phyloP scores from a whole-genome alignment of 192 early-diverging fungal species.

The Podila verticillata region DNA sequence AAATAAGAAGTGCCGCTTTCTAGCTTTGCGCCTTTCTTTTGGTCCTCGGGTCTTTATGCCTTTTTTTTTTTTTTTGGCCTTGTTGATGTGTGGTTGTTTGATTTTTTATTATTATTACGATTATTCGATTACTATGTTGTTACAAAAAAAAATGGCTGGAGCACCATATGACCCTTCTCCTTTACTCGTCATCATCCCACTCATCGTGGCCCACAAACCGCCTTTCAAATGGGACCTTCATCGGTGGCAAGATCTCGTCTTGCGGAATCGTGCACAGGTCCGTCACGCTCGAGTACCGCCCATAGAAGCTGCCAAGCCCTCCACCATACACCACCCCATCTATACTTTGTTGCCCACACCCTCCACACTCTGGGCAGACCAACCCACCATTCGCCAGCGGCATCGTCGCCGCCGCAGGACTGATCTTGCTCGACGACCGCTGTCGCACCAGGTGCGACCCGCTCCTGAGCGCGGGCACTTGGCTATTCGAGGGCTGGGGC shows the following conservation, averaged over 20 bases:
- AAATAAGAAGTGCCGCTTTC: no score
- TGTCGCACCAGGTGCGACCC: background rate
- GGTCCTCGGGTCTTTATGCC: no score
- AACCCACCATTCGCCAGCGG: background rate
- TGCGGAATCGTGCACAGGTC: conserved; percentile 39
- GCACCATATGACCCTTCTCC: background rate
- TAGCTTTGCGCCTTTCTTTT: no score
- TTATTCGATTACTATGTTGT: no score
- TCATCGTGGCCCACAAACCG: conserved; percentile 23
- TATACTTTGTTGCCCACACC: background rate
- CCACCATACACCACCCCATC: background rate
- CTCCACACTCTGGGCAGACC: background rate
- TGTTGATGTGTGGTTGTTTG: no score
- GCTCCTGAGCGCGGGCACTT: conserved; percentile 17
- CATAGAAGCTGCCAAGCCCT: background rate
- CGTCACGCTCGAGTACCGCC: conserved; percentile 15
- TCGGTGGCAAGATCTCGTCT: conserved; percentile 28
- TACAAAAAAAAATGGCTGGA: no score
- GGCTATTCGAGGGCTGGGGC: conserved; percentile 45
- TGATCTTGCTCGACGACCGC: background rate
- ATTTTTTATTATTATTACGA: no score
- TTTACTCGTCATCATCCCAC: conserved; percentile 37
- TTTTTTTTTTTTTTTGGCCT: no score
- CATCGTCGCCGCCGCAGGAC: background rate
- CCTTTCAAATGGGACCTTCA: conserved; percentile 17